Percentiles rank a stretch among this genome's conserved stretches.
Conservation (phyloP, 305 asterid genomes). For the Solanum hybrid region DNA sequence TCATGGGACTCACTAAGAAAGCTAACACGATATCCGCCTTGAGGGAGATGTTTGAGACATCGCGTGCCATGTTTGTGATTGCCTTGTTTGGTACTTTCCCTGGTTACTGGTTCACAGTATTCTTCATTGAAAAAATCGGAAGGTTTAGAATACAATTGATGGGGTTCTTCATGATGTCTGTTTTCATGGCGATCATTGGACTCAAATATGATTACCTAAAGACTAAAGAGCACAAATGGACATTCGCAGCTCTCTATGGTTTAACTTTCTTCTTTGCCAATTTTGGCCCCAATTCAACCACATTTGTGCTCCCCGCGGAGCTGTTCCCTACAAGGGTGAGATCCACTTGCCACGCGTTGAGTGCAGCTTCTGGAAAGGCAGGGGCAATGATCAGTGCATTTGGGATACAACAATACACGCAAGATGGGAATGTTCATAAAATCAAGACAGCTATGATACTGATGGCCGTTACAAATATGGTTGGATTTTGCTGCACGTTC, state of each 20-base stretch:
- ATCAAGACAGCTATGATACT: constrained; percentile 44
- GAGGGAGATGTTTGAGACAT: constrained; percentile 44
- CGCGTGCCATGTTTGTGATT: constrained; percentile 52
- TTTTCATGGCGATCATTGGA: constrained; percentile 49
- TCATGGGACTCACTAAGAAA: constrained; percentile 37
- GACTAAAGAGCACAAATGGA: constrained; percentile 26
- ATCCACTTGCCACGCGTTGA: constrained; percentile 54
- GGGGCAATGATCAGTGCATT: constrained; percentile 58
- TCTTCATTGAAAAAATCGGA: constrained; percentile 48
- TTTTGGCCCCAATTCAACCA: constrained; percentile 56
- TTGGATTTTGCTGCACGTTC: constrained; percentile 46
- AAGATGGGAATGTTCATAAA: constrained; percentile 17
- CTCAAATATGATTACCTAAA: constrained; percentile 29
- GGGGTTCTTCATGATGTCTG: constrained; percentile 60
- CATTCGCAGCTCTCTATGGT: constrained; percentile 47
- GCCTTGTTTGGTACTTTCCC: constrained; percentile 54
- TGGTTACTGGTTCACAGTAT: constrained; percentile 56
- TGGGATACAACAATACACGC: constrained; percentile 45
- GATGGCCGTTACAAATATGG: constrained; percentile 37
- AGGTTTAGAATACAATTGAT: constrained; percentile 42
- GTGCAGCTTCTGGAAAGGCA: constrained; percentile 57
- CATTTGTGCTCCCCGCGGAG: constrained; percentile 60
- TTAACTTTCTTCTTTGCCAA: constrained; percentile 59
- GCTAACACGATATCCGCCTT: constrained; percentile 25
- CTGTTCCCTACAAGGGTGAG: constrained; percentile 48